Evolutionary conservation across 768 basidiomycete genomes (phyloP), one percentile per base, ranked within the genome.

Genomic region (Podaxis carcinomalis): DNA sequence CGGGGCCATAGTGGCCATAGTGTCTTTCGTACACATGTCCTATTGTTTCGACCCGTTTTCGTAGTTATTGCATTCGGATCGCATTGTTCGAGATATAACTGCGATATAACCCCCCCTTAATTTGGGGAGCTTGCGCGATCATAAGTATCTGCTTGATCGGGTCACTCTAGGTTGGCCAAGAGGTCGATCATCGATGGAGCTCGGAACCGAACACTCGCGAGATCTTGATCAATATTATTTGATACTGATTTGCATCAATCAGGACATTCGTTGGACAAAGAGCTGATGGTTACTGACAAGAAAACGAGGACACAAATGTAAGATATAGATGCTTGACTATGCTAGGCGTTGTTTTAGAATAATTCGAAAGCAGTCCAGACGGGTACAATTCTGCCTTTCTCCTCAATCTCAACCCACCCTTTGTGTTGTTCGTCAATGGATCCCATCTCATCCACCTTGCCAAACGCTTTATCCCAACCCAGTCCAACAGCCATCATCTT

Each of bases 371-470:
- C 74, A 42, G 73, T 65, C 88, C 88, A 90, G 5, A 77, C 71
- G 10, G 88, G 88, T 32, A 78, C 65, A 44, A 86, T 68, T n/a
- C 54, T 64, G 0, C 84, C 87, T 52, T 79, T 78, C 63, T 81
- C 72, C 66, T 90, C 88, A n/a, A 89, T 75, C 51, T 90, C 88
- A 1, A 87, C 72, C 88, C 88, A 89, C 11, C 78, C 74, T 66
- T 78, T 79, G 23, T 66, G 65, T 19, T 73, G 68, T 25, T 79
- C 66, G 63, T 86, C 82, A 14, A 83, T 73, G 21, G 72, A 61
- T 13, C 85, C 86, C 72, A 73, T 73, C 1, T 70, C 68, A 63
- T 78, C 76, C 11, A 83, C 77, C 19, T 75, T 68, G 0, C 86
- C 87, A 65, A 89, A 89, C 0, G 87, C 83, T 25, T 75, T 73